Evolutionary conservation across 805 yeast species (phyloP).

Genomic region (Lachancea waltii): DNA sequence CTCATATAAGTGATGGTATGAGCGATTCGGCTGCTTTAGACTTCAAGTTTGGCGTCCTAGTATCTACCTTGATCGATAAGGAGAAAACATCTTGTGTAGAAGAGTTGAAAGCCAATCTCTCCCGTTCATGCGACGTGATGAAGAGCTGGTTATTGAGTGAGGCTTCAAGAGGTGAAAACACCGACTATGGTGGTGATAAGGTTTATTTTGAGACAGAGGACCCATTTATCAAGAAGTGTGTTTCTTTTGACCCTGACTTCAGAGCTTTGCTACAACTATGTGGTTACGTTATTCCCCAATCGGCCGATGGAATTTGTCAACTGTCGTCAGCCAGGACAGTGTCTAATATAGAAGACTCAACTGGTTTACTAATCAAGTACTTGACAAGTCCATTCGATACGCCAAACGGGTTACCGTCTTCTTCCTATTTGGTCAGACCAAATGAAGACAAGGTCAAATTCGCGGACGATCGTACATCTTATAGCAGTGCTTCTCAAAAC

Average conservation of each 20-base stretch:
- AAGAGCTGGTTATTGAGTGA: slow-evolving; percentile 13
- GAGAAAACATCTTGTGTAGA: slow-evolving; percentile 22
- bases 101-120: slow-evolving; percentile 17
- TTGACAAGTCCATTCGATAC: slow-evolving; percentile 21
- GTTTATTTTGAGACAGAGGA: slow-evolving; percentile 12
- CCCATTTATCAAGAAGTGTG: slow-evolving; percentile 9
- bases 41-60: slow-evolving; percentile 28
- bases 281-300: slow-evolving; percentile 22
- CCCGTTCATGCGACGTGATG: slow-evolving; percentile 13
- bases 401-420: slow-evolving; percentile 8
- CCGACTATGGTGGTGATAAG: slow-evolving; percentile 11
- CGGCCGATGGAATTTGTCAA: slow-evolving; percentile 16
- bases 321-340: slow-evolving; percentile 15
- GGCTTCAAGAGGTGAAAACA: slow-evolving; percentile 6
- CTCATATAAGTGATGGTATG: slow-evolving; percentile 21
- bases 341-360: slow-evolving; percentile 11
- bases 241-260: slow-evolving; percentile 23
- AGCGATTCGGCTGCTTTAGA: slow-evolving; percentile 20
- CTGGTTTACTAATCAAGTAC: slow-evolving; percentile 18
- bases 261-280: slow-evolving; percentile 22
- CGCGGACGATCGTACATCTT: too few relatives aligned
- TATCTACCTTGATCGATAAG: slow-evolving; percentile 31
- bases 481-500: not conserved
- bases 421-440: slow-evolving; percentile 16
- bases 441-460: not conserved